Base-by-base conservation (phyloP, 169 alveolate genomes). In the Pseudocohnilembus persalinus region DNA sequence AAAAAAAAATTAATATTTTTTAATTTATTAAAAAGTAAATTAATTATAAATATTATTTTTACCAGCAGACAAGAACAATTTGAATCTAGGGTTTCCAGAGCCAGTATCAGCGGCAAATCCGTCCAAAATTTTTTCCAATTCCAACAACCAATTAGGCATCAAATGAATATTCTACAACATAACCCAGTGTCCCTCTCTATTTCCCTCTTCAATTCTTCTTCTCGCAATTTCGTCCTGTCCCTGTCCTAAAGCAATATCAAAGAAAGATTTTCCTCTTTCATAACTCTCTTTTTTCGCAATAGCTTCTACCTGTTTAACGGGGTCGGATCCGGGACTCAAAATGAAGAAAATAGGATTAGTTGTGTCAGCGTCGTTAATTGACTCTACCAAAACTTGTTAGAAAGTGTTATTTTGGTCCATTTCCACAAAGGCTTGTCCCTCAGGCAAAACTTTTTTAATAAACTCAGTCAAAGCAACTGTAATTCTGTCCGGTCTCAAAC, bases 121-220 rank as follows among this genome's bases (percentile, higher is more conserved):
- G 90, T 98, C 99, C 76, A 98, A 94, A 88, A 96, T 96, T 95
- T 98, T 97, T 94, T 98, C 99, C 83, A 98, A 95, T 89, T 95
- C 97, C n/a, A 92, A 89, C 74, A 97, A 94, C 98, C 98, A 98
- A 83, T 92, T 92, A 29, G 99, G 99, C 99, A 98, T 98, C 82
- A 98, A 87, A 82, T 98, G 99, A 73, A 98, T 96, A 81, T 98
- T 98, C 88, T 98, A 97, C 33, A 98, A 92, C 96, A 98, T 97
- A 64, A 98, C 98, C 99, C 99, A 98, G 91, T 98, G 99, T 4
- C 99, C 99, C 92, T 98, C 99, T 77, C 97, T 96, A 90, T 97
- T 98, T 78, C 99, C 98, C 34, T 94, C 91, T 90, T 96, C 98
- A 81, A 97, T 88, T 93, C 96, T 96, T 80, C 96, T 95, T 92